A percentile compares a stretch with the other conserved stretches of the same genome.
phyloP scores from a whole-genome alignment of 1,139 yeast species.

The Candida freyschussii region DNA sequence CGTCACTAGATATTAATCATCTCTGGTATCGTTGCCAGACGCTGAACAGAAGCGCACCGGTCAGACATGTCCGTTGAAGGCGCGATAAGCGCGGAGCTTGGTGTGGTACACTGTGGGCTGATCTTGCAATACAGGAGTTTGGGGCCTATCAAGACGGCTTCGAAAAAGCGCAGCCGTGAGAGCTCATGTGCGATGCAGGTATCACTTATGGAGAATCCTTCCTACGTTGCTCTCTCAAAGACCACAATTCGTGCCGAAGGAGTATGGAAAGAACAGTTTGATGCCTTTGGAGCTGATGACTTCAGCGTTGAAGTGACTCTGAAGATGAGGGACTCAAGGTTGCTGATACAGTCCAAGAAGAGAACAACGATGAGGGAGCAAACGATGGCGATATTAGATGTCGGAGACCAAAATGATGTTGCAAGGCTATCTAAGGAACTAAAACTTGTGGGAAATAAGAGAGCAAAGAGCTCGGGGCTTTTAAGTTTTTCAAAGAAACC shows the following conservation, averaged over 20 bases:
- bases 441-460: conserved; percentile 3
- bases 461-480: conserved; percentile 1
- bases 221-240: conserved; percentile 7
- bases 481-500: conserved; percentile 6
- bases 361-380: conserved; percentile 11
- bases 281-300: conserved; percentile 1
- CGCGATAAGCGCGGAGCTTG: background rate
- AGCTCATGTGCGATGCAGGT: background rate
- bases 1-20: no score
- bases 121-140: conserved; percentile 1
- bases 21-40: no score
- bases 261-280: background rate
- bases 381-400: conserved; percentile 3
- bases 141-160: conserved; percentile 2
- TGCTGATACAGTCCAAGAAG: conserved; percentile 11
- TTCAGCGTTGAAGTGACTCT: conserved; percentile 6
- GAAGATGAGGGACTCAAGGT: background rate
- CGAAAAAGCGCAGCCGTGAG: conserved; percentile 1
- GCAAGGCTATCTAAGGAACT: conserved; percentile 1
- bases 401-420: background rate
- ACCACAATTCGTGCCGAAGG: conserved; percentile 1
- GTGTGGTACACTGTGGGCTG: background rate
- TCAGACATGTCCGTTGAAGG: no score
- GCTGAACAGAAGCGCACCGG: no score
- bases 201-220: conserved; percentile 5